Base-by-base conservation (phyloP, 352 stramenopile genomes). In the Pythium aristosporum region DNA sequence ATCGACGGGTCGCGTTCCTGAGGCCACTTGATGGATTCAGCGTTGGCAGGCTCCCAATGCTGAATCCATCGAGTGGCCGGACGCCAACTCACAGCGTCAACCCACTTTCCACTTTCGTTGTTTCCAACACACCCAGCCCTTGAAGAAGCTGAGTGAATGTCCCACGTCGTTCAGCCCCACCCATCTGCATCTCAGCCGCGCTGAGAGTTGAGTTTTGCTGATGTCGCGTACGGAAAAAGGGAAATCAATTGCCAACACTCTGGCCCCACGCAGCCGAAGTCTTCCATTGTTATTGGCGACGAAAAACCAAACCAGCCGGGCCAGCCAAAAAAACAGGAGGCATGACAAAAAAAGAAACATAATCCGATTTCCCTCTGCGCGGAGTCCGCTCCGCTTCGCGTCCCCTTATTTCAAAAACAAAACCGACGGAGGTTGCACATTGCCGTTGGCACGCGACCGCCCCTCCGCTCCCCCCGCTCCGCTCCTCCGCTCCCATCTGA, bases 301-400 rank as follows among this genome's bases (percentile, higher is more conserved):
- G 21, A 20, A 18, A 28, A 11, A 3, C 10, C 39, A 30, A 30
- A 30, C 25, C 51, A 58, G 20, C 51, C 47, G 51, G 37, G 3
- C 16, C 37, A 3, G 30, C 9, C 44, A 59, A 54, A 48, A 30
- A 54, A 56, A 48, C 43, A 56, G 42, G 21, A 52, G 44, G 6
- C 39, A 42, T 10, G 21, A 46, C 28, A 67, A 59, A 61, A 67
- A 67, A 67, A 52, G 50, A 39, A 67, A 60, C 51, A 59, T 59
- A 57, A 53, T 34, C 42, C 42, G 20, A 28, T 52, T 59, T 44
- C 20, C 21, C 41, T 46, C 59, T 23, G 16, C 57, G 28, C 37
- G 21, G 25, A 30, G 25, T 57, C 36, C 46, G 20, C 21, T n/a
- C 21, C 4, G 23, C 44, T 48, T 21, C 36, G 28, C 9, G 6